These are phyloP conservation scores for Mucuna pruriens DNA, from an alignment of 306 rosid species.

Conservation along the genomic window DNA sequence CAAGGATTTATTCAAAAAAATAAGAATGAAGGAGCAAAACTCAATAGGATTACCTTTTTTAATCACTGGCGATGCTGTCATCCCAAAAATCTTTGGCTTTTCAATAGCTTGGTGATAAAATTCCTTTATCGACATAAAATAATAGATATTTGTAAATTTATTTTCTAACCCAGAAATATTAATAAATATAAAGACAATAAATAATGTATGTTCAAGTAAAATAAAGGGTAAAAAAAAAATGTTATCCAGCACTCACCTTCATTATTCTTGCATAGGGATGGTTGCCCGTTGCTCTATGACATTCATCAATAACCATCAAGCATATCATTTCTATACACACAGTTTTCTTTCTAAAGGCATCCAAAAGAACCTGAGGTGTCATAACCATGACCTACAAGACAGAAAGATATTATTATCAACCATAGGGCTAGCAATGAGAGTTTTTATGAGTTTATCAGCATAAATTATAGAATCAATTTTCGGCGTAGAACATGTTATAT, in stretches of 20 bases:
- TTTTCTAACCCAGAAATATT: conserved; percentile 1
- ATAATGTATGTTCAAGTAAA: conserved; percentile 21
- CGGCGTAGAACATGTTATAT: conserved; percentile 21
- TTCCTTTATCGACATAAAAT: conserved; percentile 64
- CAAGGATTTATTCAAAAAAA: neutral
- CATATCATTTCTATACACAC: conserved; percentile 62
- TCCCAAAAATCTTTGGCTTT: conserved; percentile 90
- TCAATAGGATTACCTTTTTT: conserved; percentile 87
- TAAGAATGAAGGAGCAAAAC: neutral
- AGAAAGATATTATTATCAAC: conserved; percentile 4
- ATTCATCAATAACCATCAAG: conserved; percentile 85
- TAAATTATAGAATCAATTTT: conserved; percentile 5
- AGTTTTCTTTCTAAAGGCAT: conserved; percentile 84
- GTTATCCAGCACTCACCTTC: conserved; percentile 62
- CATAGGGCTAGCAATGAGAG: neutral
- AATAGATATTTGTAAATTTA: conserved; percentile 23
- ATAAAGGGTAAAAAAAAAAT: conserved; percentile 10
- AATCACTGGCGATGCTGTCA: conserved; percentile 91
- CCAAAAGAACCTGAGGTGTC: conserved; percentile 94
- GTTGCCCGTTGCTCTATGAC: conserved; percentile 83
- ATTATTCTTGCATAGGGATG: conserved; percentile 89
- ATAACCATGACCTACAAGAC: conserved; percentile 75
- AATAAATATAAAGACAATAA: conserved; percentile 22
- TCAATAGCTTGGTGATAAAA: conserved; percentile 75
- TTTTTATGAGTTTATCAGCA: conserved; percentile 13